These are phyloP conservation scores for Blastobotrys petasosporus DNA, from an alignment of 1,139 yeast species.

Conservation along the genomic window DNA sequence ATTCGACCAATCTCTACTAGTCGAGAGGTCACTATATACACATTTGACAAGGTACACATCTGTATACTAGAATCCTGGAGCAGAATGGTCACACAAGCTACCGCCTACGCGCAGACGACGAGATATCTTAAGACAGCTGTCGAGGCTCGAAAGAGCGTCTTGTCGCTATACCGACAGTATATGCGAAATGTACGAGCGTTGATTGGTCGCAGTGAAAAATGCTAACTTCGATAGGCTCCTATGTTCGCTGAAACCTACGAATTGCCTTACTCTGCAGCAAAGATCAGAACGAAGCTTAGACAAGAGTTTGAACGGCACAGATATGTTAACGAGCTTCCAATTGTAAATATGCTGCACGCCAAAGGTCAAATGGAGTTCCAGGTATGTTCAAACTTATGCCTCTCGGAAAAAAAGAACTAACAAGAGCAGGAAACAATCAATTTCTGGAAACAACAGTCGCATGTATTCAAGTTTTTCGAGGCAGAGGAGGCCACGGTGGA, in stretches of 20 bases:
- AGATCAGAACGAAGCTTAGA: constrained; percentile 75
- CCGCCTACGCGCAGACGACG: constrained; percentile 82
- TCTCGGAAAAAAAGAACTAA: neutral
- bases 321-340: constrained; percentile 59
- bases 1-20: constrained; percentile 3
- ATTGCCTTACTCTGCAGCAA: constrained; percentile 76
- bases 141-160: constrained; percentile 60
- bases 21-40: no score
- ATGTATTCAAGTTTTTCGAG: constrained; percentile 75
- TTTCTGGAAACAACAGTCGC: constrained; percentile 89
- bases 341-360: constrained; percentile 62
- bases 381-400: no score
- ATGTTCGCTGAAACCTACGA: constrained; percentile 57
- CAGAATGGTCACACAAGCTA: constrained; percentile 66
- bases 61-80: no score
- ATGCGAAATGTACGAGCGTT: constrained; percentile 42
- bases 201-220: neutral
- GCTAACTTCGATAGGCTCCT: constrained; percentile 34
- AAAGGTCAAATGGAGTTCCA: constrained; percentile 91
- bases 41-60: no score
- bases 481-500: constrained; percentile 44
- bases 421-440: constrained; percentile 54
- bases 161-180: constrained; percentile 67
- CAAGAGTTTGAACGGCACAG: constrained; percentile 87
- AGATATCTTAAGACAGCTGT: constrained; percentile 56